Evolutionary conservation across 2,329 filamentous ascomycete genomes (phyloP).

Genomic region (Claviceps spartinae): DNA sequence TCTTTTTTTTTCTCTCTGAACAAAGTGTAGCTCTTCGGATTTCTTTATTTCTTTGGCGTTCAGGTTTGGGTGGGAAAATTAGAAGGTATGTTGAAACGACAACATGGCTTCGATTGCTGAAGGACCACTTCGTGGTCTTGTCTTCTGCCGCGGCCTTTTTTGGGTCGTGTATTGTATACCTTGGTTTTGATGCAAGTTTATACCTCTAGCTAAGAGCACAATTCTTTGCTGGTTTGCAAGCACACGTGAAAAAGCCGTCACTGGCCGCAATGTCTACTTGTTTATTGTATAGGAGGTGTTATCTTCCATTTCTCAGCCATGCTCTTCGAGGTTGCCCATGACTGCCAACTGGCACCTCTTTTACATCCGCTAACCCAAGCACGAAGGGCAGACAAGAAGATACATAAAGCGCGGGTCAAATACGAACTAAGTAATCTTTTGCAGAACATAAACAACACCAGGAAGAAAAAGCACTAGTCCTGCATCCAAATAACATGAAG

Average conservation of each 20-base stretch:
- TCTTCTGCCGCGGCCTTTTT: too few species aligned
- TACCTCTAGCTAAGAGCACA: not conserved
- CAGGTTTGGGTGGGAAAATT: constrained; percentile 4
- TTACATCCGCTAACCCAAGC: not conserved
- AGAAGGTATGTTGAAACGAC: not conserved
- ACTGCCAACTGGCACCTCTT: not conserved
- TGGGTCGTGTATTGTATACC: too few species aligned
- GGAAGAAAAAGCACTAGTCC: not conserved
- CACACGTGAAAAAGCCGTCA: not conserved
- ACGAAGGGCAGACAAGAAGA: not conserved
- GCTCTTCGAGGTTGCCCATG: not conserved
- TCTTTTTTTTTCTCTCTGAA: constrained; percentile 6
- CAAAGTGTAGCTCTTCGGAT: constrained; percentile 13
- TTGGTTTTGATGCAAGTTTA: not conserved
- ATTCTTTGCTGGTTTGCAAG: not conserved
- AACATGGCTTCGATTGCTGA: not conserved
- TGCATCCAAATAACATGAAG: not conserved
- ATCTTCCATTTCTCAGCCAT: not conserved
- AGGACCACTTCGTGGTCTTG: too few species aligned
- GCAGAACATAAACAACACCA: not conserved
- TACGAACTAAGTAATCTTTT: too few species aligned
- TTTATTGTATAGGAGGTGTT: constrained; percentile 5
- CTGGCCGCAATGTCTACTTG: constrained; percentile 5
- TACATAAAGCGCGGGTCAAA: not conserved
- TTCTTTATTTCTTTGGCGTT: constrained; percentile 19